Conservation (phyloP, 2,329 filamentous ascomycete species). For the Proliferodiscus dingleyae region DNA sequence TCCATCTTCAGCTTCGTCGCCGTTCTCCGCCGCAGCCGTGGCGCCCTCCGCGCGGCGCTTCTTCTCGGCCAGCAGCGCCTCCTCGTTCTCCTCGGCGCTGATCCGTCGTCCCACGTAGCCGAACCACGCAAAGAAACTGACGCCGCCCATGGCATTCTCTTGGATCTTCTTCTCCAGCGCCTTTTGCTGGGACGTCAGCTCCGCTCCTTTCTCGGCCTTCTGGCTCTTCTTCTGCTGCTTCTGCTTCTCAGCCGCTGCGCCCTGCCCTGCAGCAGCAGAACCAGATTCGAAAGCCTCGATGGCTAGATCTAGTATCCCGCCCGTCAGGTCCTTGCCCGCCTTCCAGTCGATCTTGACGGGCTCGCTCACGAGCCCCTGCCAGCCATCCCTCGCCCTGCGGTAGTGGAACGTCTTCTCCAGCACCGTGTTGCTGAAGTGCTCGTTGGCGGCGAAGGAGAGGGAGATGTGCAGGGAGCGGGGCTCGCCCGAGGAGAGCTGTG, state of each 20-base stretch:
- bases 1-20: slow-evolving; percentile 36
- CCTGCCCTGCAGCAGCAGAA: slow-evolving; percentile 28
- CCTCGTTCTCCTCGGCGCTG: slow-evolving; percentile 68
- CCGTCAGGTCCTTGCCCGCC: slow-evolving; percentile 76
- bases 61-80: too few species aligned
- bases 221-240: too few species aligned
- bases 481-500: slow-evolving; percentile 69
- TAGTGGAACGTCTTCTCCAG: slow-evolving; percentile 93
- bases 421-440: slow-evolving; percentile 71
- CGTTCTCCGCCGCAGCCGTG: background rate
- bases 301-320: slow-evolving; percentile 71
- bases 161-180: slow-evolving; percentile 51
- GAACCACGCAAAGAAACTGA: slow-evolving; percentile 89
- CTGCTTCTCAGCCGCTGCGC: slow-evolving; percentile 49
- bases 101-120: slow-evolving; percentile 69
- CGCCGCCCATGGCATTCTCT: slow-evolving; percentile 54
- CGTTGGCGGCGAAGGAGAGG: slow-evolving; percentile 77
- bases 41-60: too few species aligned
- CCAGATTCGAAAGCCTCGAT: slow-evolving; percentile 53
- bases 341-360: slow-evolving; percentile 88
- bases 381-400: slow-evolving; percentile 63
- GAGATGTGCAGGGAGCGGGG: slow-evolving; percentile 74
- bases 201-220: slow-evolving; percentile 26
- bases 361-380: slow-evolving; percentile 77
- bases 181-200: slow-evolving; percentile 44